Evolutionary conservation across 2,329 filamentous ascomycete species (phyloP), one percentile per base, ranked within the genome.

Genomic region (Fusarium neocosmosporiellum): DNA sequence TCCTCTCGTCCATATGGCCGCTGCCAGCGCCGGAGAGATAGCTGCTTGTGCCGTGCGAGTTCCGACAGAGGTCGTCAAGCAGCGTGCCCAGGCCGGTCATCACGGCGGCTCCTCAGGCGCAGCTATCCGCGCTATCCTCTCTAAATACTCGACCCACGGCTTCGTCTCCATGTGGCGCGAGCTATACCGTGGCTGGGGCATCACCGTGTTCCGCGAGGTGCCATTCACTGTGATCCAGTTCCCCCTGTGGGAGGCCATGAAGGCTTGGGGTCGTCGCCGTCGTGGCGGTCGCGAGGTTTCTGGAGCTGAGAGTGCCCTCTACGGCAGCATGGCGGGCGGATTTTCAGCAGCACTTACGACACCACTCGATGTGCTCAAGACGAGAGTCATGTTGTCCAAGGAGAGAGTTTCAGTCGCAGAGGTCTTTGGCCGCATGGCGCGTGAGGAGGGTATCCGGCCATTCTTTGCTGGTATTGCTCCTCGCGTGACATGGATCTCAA

Each of bases 221-320:
- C 96, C 96, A 5, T 99, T 99, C 79, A 98, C 97, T 4, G 92
- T 98, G 11, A 93, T 99, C 71, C 96, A 99, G 83, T 99, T 99
- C 81, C 96, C 96, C 53, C 88, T 99, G 71, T 99, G 96, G 96
- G 96, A 99, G 84, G 91, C 88, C 6, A 89, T 98, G 88, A 98
- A 98, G 87, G 86, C 87, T 46, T 94, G 90, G 88, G 87, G 91
- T 7, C 82, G 87, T 48, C 77, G 84, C 43, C 81, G 85, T 55
- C 80, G 84, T 4, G 75, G 72, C 18, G 75, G 78, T 3, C 74
- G 68, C 73, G 84, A 87, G 79, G 85, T 96, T 2, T 88, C 90
- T 18, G 95, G 93, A 0, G 83, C 88, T 2, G 95, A 98, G 84
- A 96, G 94, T 75, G 96, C 93, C 0, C 77, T 96, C 46, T 96